Base-by-base conservation (phyloP, 1,139 yeast species). In the Nakaseomyces delphensis region DNA sequence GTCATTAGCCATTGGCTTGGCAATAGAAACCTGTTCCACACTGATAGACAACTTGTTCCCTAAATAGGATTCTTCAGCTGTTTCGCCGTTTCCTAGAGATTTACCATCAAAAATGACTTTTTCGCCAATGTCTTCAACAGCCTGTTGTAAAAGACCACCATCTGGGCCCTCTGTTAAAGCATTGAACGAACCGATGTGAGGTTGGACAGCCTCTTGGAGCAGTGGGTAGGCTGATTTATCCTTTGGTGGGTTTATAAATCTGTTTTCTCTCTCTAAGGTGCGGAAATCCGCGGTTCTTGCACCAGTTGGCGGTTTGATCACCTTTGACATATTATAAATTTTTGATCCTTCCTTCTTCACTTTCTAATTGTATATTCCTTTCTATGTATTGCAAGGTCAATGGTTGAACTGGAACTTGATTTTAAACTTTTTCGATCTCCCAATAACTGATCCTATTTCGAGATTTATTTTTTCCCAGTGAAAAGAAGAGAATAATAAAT, bases 141-240 rank as follows among this genome's bases (percentile, higher is more conserved):
- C 97, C 43, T 82, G 67, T 61, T 89, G 87, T 49, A 91, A 70
- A 37, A 91, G 67, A 3, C 96, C 96, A 28, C 91, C 94, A 42
- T 71, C 77, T 23, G 80, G 77, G 20, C 95, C 96, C 46, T 84
- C 95, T 32, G 95, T 83, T 45, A 91, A 71, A 11, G 96, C 97
- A 70, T 91, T 83, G 71, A 91, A 91, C 2, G 98, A 91, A 8
- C 95, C 97, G 46, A 93, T 74, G 62, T 91, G 99, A 10, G 98
- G 99, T 46, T 78, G 77, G 31, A 91, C 93, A 10, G 98, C 97
- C 48, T 85, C 94, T 46, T 76, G 74, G 37, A 93, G 73, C 40
- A 87, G 67, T 6, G 96, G 96, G 57, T 69, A 91, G 1, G 86
- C 85, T 20, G 85, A 72, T 59, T 83, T 76, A 55, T 84, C 95